Base-by-base conservation (phyloP, 768 basidiomycete species). In the Sporobolomyces pararoseus region DNA sequence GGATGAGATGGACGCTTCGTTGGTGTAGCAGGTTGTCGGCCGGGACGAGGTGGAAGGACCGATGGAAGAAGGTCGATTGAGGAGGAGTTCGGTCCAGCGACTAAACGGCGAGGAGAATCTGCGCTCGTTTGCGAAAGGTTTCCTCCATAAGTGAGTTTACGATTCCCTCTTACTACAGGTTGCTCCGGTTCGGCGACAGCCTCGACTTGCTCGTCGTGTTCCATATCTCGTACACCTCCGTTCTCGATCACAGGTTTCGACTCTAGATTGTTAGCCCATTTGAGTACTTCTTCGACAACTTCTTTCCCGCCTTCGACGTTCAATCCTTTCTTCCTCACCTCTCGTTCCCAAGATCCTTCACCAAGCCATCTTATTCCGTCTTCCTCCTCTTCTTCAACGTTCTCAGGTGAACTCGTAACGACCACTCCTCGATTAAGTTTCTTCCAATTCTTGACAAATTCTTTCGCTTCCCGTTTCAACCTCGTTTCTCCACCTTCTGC, bases 281-380 rank as follows among this genome's bases (percentile, higher is more conserved):
- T 79, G 2, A 84, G 87, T 21, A 81, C 76, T 32, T 80, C 82
- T 5, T 76, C 78, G 0, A 82, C 82, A 1, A 83, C 84, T 7
- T 77, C 77, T 51, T 83, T 82, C 4, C 87, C 87, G 14, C 88
- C 83, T n/a, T 86, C 84, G 55, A 88, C 75, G 0, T 84, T 82
- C 0, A 84, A 81, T 57, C 88, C 65, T 27, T 42, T 51, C 39
- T 25, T 17, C 31, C 10, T 39, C 54, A 66, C 37, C 32, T 66
- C 70, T 19, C 13, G 3, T 21, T 66, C 61, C 50, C 49, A 58
- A 13, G 10, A 1, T 29, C 64, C 60, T 49, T 49, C 61, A 25
- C 47, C 37, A 7, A 71, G 19, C 6, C 25, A 54, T 16, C 52
- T 39, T 31, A 51, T 14, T 25, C 49, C 55, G 9, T 49, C 59